These are phyloP conservation scores for Aureobasidium zeae DNA, from an alignment of 2,329 filamentous ascomycete genomes.

Conservation along the genomic window DNA sequence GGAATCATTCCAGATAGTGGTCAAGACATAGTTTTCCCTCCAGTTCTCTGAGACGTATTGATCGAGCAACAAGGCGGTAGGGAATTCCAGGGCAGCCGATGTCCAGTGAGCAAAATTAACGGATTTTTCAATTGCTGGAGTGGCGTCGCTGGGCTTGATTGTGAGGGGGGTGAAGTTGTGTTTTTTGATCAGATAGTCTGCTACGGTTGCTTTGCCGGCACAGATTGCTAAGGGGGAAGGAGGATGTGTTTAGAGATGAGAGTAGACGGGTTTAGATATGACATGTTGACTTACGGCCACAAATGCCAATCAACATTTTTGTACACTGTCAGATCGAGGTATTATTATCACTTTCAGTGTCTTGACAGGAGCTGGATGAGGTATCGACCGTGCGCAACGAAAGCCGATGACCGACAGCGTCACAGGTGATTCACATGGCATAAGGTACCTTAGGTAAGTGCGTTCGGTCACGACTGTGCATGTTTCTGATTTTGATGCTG, in stretches of 20 bases:
- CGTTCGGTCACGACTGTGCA: no score
- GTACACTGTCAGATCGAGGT: no score
- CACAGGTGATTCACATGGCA: no score
- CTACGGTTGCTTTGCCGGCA: constrained; percentile 83
- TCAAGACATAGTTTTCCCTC: constrained; percentile 77
- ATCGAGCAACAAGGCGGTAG: constrained; percentile 57
- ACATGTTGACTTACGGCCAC: constrained; percentile 48
- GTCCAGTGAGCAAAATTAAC: constrained; percentile 28
- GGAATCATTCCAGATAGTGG: constrained; percentile 64
- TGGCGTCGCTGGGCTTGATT: constrained; percentile 38
- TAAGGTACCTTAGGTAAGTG: no score
- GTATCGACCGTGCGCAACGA: no score
- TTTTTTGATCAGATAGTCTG: constrained; percentile 73
- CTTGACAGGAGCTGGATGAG: no score
- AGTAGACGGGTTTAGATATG: no score
- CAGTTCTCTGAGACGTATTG: constrained; percentile 80
- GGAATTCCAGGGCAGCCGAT: constrained; percentile 37
- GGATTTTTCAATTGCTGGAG: constrained; percentile 35
- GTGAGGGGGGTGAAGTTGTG: constrained; percentile 71
- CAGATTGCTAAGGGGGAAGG: constrained; percentile 59
- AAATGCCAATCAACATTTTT: constrained; percentile 68
- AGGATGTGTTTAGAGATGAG: background rate
- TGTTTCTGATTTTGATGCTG: no score
- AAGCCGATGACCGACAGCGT: no score
- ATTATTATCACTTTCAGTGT: no score